phyloP scores from a whole-genome alignment of 2,329 filamentous ascomycete species.

The Neonectria hederae region DNA sequence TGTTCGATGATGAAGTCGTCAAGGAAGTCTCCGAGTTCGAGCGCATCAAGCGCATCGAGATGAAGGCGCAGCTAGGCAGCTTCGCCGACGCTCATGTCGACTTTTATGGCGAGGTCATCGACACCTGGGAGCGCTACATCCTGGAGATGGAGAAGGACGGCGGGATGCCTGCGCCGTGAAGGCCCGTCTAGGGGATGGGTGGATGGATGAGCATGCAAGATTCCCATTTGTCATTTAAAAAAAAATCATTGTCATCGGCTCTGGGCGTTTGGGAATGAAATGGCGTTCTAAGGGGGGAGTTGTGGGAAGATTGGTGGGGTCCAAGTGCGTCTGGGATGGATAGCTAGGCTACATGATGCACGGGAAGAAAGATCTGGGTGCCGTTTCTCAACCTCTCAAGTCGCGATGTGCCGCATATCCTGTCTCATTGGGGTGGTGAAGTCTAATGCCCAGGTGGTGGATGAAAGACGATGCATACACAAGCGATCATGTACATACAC shows the following conservation, averaged over 20 bases:
- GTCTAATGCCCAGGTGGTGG: background rate
- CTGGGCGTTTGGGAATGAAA: constrained; percentile 34
- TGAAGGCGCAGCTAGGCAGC: constrained; percentile 84
- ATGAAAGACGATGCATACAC: background rate
- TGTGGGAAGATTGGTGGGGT: constrained; percentile 8
- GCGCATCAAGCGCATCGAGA: constrained; percentile 93
- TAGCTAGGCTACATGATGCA: background rate
- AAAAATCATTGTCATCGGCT: constrained; percentile 5
- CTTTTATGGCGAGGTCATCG: constrained; percentile 83
- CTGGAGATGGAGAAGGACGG: constrained; percentile 82
- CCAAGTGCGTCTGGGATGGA: background rate
- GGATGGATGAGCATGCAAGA: background rate
- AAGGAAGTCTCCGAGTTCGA: constrained; percentile 95
- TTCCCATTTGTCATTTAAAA: constrained; percentile 1
- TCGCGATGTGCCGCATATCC: background rate
- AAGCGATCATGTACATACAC: background rate
- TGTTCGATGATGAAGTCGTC: constrained; percentile 96
- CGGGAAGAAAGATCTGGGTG: background rate
- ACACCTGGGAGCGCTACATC: constrained; percentile 91
- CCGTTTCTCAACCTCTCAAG: background rate
- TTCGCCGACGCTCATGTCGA: constrained; percentile 86
- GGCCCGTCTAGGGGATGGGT: background rate
- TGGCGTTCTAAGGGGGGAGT: constrained; percentile 22
- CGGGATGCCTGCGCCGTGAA: constrained; percentile 30
- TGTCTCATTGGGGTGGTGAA: background rate